Evolutionary conservation across 2,329 filamentous ascomycete genomes (phyloP), one percentile per base, ranked within the genome.

Genomic region (Emergomyces africanus): DNA sequence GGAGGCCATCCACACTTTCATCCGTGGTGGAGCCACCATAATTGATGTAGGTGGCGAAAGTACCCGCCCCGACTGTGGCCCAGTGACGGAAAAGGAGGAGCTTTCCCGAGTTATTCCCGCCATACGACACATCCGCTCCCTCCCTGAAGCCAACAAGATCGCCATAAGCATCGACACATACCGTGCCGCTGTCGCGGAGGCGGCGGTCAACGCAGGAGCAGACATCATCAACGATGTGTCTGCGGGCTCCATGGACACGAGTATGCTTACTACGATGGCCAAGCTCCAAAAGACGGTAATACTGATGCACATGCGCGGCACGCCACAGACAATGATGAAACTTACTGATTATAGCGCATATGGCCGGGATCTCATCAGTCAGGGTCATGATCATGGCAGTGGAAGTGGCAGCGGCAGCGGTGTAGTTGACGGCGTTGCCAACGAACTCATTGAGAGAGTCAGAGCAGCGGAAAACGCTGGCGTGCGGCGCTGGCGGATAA

Each of bases 221-320:
- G 86, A 96, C 70, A 88, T 99, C 63, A 84, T 99, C 75, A 99
- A 99, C 74, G 94, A 99, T 72, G 85, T 99, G 41, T 95, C 90
- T 0, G 90, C 87, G 1, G 94, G 94, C 3, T 70, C 78, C 3
- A 78, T 96, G 56, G 94, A 97, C 70, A 75, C 82, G 0, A 79
- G 81, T 0, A 97, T 99, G 90, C 81, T 99, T 0, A 67, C 84
- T 15, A 90, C 88, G 0, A 86, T 92, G 62, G 92, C 89, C 0
- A 78, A 81, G 4, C 80, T 94, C 0, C 86, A 88, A 41, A 89
- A 86, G 66, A 90, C 90, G 2, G 84, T 96, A 37, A 79, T 85
- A 63, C 79, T 96, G 57, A 95, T 95, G 89, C 91, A 96, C 75
- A 96, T 94, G 88, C 89, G 91, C 66, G 91, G 91, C 56, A 89